Base-by-base conservation (phyloP, 1,139 yeast genomes). In the Scheffersomyces segobiensis region DNA sequence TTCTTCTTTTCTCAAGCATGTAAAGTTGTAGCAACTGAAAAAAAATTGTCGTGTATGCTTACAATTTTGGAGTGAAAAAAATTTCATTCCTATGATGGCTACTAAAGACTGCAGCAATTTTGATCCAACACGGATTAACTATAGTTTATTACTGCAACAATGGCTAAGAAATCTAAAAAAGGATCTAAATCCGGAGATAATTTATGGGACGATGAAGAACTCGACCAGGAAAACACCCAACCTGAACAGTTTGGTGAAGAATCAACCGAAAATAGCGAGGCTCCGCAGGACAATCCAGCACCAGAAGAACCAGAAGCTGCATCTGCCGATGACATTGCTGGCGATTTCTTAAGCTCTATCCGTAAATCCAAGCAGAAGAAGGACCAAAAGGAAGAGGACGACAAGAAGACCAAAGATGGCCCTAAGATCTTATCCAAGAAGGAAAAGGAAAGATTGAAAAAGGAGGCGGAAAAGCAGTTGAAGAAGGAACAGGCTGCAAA, bases 361-460 rank as follows among this genome's bases (percentile, higher is more conserved):
- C 86, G 90, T 75, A 85, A 84, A 64, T 87, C 93, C 59, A 91
- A 91, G 78, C 85, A 87, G 74, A 91, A 90, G 80, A 88, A 88
- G 77, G 87, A 85, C 57, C 79, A 76, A 47, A 84, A 81, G 70
- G 85, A 82, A 65, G 86, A 78, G 61, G 83, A 83, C 63, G 81
- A 81, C 75, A 68, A 69, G 74, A 81, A 74, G 70, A 62, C 73
- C 60, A 66, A 78, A 72, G 84, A 81, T 55, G 93, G 86, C 50
- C 91, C 96, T 54, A 84, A 87, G 64, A 79, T 93, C 68, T 91
- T 95, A 76, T 87, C 96, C 60, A 96, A 95, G 83, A 96, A 96
- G 79, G 99, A 95, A 73, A 96, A 95, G 82, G 99, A 95, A 77
- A 90, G 87, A 76, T 96, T 95, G 74, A 95, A 93, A 89, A 96